These are phyloP conservation scores for Moringa oleifera DNA, from an alignment of 345 rosid species.

Conservation along the genomic window DNA sequence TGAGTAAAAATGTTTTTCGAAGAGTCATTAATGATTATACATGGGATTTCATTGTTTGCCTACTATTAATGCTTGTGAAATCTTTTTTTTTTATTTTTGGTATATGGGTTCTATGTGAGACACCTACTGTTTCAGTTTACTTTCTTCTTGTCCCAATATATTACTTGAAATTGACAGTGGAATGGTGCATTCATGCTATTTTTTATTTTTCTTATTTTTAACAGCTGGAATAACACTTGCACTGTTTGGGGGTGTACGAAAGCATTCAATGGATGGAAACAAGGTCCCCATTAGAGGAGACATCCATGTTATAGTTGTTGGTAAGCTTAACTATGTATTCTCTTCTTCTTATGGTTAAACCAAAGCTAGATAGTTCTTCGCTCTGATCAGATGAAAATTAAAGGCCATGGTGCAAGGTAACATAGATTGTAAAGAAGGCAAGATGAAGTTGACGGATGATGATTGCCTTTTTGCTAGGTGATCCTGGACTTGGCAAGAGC, in stretches of 20 bases:
- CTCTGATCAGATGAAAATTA: neutral
- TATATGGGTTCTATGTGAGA: neutral
- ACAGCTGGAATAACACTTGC: slow-evolving; percentile 93
- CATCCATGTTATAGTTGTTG: slow-evolving; percentile 93
- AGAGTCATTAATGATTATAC: neutral
- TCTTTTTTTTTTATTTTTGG: neutral
- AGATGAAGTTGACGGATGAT: slow-evolving; percentile 8
- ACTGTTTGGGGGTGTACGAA: slow-evolving; percentile 92
- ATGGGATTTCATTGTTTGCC: no score
- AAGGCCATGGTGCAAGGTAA: neutral
- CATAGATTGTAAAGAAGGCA: slow-evolving; percentile 6
- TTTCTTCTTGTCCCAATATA: neutral
- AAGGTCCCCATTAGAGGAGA: slow-evolving; percentile 99
- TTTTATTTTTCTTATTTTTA: neutral
- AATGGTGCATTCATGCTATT: neutral
- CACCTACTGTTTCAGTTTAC: neutral
- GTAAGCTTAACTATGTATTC: slow-evolving; percentile 35
- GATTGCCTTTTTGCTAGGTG: slow-evolving; percentile 49
- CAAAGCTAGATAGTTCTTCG: neutral
- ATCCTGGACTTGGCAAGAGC: slow-evolving; percentile 99
- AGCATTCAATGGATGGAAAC: slow-evolving; percentile 81
- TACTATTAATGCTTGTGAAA: neutral
- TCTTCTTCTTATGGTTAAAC: neutral
- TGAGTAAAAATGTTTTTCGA: neutral
- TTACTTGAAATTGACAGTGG: neutral